Evolutionary conservation across 805 yeast species (phyloP).

Genomic region (Candida odintsovae): DNA sequence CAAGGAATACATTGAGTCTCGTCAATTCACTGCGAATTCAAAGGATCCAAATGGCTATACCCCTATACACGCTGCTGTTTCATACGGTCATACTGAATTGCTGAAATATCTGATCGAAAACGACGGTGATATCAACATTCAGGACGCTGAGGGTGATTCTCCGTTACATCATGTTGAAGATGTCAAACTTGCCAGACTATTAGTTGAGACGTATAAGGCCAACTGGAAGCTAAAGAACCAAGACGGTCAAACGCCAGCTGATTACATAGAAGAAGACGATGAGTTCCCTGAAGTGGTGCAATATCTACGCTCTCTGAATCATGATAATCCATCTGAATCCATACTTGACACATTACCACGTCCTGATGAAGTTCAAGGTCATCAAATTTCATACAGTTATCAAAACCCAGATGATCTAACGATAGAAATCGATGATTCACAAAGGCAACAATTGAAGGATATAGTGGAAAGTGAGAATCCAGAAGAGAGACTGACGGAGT

Average conservation of each 20-base stretch:
- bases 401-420: slow-evolving; percentile 39
- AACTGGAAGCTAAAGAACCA: slow-evolving; percentile 56
- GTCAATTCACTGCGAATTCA: slow-evolving; percentile 56
- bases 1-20: slow-evolving; percentile 44
- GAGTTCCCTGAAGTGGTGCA: slow-evolving; percentile 75
- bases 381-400: slow-evolving; percentile 53
- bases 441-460: slow-evolving; percentile 58
- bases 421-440: slow-evolving; percentile 44
- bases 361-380: slow-evolving; percentile 25
- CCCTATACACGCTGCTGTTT: slow-evolving; percentile 95
- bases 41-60: slow-evolving; percentile 94
- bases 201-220: slow-evolving; percentile 66
- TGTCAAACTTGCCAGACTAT: slow-evolving; percentile 50
- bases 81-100: slow-evolving; percentile 77
- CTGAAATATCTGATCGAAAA: slow-evolving; percentile 46
- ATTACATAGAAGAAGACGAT: slow-evolving; percentile 75
- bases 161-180: slow-evolving; percentile 91
- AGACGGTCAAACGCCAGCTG: slow-evolving; percentile 72
- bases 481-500: slow-evolving; percentile 67
- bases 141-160: slow-evolving; percentile 89
- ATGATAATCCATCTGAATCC: slow-evolving; percentile 23
- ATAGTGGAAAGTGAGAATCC: slow-evolving; percentile 78
- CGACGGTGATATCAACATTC: slow-evolving; percentile 79
- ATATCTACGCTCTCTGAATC: slow-evolving; percentile 46
- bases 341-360: slow-evolving; percentile 12